Evolutionary conservation across 192 early-diverging fungal genomes (phyloP).

Genomic region (Coemansia biformis): DNA sequence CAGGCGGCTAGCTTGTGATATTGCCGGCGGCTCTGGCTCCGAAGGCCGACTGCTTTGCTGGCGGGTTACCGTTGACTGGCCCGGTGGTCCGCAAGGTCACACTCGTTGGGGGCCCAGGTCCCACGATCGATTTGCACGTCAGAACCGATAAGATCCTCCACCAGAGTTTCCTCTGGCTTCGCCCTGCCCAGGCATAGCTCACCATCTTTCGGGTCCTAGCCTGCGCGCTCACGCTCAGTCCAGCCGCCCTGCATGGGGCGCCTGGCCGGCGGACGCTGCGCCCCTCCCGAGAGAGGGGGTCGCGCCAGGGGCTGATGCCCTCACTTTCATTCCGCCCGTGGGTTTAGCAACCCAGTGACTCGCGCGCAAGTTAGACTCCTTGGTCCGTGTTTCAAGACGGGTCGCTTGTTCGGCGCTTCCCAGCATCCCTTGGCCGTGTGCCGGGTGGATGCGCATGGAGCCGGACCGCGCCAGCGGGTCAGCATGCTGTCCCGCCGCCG

Average conservation of each 20-base stretch:
- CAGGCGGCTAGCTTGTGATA: too few species aligned
- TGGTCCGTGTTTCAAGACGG: slow-evolving; percentile 80
- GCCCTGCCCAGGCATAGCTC: slow-evolving; percentile 79
- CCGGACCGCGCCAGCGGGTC: slow-evolving; percentile 1
- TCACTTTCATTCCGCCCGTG: slow-evolving; percentile 58
- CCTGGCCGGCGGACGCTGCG: slow-evolving; percentile 55
- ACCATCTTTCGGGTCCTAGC: slow-evolving; percentile 78
- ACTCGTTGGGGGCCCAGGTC: too few species aligned
- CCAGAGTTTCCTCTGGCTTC: slow-evolving; percentile 77
- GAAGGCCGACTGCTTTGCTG: too few species aligned
- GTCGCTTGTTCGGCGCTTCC: slow-evolving; percentile 63
- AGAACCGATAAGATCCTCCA: slow-evolving; percentile 72
- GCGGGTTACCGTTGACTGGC: too few species aligned
- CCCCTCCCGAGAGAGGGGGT: slow-evolving; percentile 17
- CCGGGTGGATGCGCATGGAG: background rate
- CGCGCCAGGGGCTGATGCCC: slow-evolving; percentile 17
- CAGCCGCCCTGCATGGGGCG: slow-evolving; percentile 39
- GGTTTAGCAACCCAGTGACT: slow-evolving; percentile 57
- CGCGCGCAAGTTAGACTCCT: slow-evolving; percentile 77
- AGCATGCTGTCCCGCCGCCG: slow-evolving; percentile 21
- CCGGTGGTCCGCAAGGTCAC: too few species aligned
- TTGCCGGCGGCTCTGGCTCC: too few species aligned
- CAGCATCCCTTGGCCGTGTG: slow-evolving; percentile 35
- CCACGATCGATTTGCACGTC: slow-evolving; percentile 73
- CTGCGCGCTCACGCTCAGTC: slow-evolving; percentile 61